These are phyloP conservation scores for Penicillium angulare DNA, from an alignment of 495 filamentous ascomycete genomes.

Conservation along the genomic window DNA sequence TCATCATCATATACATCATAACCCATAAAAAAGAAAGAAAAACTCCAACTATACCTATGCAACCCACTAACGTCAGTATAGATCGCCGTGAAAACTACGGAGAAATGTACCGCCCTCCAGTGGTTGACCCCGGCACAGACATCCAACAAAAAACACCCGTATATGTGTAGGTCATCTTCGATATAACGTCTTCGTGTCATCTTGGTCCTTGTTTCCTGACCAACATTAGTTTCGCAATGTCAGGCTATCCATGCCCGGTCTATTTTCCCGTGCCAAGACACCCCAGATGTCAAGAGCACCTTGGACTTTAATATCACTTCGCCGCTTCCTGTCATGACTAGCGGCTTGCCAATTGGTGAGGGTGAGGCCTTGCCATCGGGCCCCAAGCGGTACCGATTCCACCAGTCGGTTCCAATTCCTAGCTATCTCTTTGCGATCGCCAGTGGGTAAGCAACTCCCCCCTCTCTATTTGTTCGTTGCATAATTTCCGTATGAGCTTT, in stretches of 20 bases:
- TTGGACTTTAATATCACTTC: conserved; percentile 86
- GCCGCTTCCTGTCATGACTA: conserved; percentile 82
- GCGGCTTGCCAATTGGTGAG: conserved; percentile 67
- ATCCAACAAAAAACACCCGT: conserved; percentile 87
- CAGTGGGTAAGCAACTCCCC: conserved; percentile 54
- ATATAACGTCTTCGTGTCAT: background rate
- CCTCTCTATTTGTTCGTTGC: background rate
- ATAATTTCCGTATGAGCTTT: too few relatives aligned
- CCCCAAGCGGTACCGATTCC: conserved; percentile 69
- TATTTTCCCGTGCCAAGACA: conserved; percentile 95
- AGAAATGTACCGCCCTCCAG: conserved; percentile 85
- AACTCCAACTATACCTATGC: background rate
- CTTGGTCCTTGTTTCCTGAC: background rate
- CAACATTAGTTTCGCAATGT: conserved; percentile 74
- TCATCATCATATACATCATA: background rate
- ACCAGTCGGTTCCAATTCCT: conserved; percentile 88
- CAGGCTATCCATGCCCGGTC: conserved; percentile 94
- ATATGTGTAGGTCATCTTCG: conserved; percentile 67
- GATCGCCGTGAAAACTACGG: conserved; percentile 67
- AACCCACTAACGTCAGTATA: conserved; percentile 19
- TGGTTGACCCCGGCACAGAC: conserved; percentile 92
- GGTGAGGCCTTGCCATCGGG: conserved; percentile 38
- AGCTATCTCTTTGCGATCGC: conserved; percentile 92
- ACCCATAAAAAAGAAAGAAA: background rate
- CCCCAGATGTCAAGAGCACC: conserved; percentile 89